Evolutionary conservation across 768 basidiomycete species (phyloP), one percentile per base, ranked within the genome.

Genomic region (Termitomyces titanicus): DNA sequence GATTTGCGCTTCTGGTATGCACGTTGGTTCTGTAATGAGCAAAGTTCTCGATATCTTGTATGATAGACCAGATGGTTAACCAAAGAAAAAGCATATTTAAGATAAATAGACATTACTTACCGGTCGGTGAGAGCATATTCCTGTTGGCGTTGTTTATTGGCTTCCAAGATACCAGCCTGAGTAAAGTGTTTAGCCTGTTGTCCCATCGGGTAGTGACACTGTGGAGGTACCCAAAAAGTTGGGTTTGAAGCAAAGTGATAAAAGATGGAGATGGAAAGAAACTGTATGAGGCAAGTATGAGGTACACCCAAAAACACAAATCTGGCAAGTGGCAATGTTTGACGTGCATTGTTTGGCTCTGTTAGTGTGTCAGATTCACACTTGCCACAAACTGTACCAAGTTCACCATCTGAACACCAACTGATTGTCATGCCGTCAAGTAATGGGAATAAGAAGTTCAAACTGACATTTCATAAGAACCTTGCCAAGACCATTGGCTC

Each of bases 401-500:
- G n/a, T n/a, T n/a, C n/a, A n/a, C n/a, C n/a, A n/a, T n/a, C n/a
- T n/a, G n/a, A n/a, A n/a, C n/a, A n/a, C n/a, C n/a, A n/a, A n/a
- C n/a, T n/a, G n/a, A n/a, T n/a, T n/a, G n/a, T 39, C 35, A 25
- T 33, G 35, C 11, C 22, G 12, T 8, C 37, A 13, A 25, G 43
- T 25, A 11, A 47, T 45, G 50, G 50, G 27, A 31, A 27, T 18
- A 56, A 52, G 20, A 56, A 51, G 13, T 45, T 47, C 18, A 45
- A 52, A 27, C 35, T 56, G 11, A 51, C 37, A 5, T 47, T 33
- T 46, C 50, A 56, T 20, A 31, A 27, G 5, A 24, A 35, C 3
- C 27, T 31, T 38, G 20, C 35, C 22, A 43, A 39, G 31, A 5
- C 20, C 17, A 11, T 44, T 25, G 43, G 44, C 0, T 10, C 15